A percentile compares a stretch with the other conserved stretches of the same genome.
These are phyloP conservation scores for Macrocybe gigantea DNA, from an alignment of 768 basidiomycete genomes.

Conservation along the genomic window DNA sequence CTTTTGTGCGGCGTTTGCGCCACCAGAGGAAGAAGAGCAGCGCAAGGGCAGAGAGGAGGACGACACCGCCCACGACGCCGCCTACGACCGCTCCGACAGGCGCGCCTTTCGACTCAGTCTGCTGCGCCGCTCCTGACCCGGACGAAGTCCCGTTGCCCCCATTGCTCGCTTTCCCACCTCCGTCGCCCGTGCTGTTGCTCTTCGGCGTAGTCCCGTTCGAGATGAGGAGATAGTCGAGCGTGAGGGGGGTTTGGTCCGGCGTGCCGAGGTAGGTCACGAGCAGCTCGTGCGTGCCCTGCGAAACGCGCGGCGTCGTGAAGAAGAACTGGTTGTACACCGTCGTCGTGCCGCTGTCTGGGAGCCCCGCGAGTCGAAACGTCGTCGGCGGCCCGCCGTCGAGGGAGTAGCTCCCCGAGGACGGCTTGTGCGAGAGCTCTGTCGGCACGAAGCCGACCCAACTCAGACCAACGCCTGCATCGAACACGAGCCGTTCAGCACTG, in stretches of 20 bases:
- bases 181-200: background rate
- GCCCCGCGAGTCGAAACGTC: constrained; percentile 14
- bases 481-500: background rate
- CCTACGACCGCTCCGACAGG: constrained; percentile 11
- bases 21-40: background rate
- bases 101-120: background rate
- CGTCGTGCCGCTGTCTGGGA: constrained; percentile 1
- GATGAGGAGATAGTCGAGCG: constrained; percentile 9
- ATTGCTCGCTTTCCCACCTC: too few relatives aligned
- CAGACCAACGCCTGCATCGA: constrained; percentile 16
- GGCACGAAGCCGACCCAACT: constrained; percentile 17
- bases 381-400: constrained; percentile 16
- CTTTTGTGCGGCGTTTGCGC: background rate
- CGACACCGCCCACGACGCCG: constrained; percentile 9
- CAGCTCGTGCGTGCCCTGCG: constrained; percentile 12
- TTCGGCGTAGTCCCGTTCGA: constrained; percentile 1
- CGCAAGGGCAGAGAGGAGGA: background rate
- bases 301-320: constrained; percentile 13
- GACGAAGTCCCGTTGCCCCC: background rate
- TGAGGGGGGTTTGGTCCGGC: constrained; percentile 11
- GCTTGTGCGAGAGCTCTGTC: constrained; percentile 8
- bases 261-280: constrained; percentile 13
- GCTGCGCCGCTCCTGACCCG: background rate
- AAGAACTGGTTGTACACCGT: constrained; percentile 15
- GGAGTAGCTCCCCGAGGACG: constrained; percentile 14